phyloP scores from a whole-genome alignment of 148 eudicot genomes.

The Rhododendron ovatum region DNA sequence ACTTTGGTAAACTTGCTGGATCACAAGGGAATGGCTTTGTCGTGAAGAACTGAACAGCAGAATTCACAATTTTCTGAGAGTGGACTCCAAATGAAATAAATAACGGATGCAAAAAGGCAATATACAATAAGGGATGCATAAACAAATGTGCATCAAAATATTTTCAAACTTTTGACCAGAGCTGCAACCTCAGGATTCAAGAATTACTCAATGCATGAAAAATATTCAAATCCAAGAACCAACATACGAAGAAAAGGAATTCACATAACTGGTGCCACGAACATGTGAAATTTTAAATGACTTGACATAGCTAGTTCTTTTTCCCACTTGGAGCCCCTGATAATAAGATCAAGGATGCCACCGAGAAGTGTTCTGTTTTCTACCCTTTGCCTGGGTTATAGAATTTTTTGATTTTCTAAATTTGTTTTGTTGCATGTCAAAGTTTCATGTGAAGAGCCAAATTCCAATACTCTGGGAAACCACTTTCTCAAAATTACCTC shows the following conservation, averaged over 20 bases:
- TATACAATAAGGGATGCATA: background rate
- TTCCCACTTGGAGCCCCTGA: background rate
- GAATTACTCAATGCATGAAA: background rate
- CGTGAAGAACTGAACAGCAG: slow-evolving; percentile 61
- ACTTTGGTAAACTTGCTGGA: slow-evolving; percentile 73
- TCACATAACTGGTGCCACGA: background rate
- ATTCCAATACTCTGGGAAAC: background rate
- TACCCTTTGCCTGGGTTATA: background rate
- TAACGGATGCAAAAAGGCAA: background rate
- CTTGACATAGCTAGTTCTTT: background rate
- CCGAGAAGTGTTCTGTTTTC: background rate
- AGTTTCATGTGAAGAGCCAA: background rate
- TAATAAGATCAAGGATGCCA: background rate
- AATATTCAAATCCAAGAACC: background rate
- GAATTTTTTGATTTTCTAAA: background rate
- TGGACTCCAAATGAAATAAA: background rate
- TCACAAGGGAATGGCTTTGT: slow-evolving; percentile 74
- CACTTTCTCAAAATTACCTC: slow-evolving; percentile 43
- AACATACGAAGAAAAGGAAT: background rate
- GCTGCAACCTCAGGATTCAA: background rate
- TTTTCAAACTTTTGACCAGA: background rate
- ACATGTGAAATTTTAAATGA: background rate
- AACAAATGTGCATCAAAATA: slow-evolving; percentile 1
- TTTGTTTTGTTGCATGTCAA: background rate
- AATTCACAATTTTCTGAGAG: background rate